A percentile compares a stretch with the other conserved stretches of the same genome.
phyloP scores from a whole-genome alignment of 2,329 filamentous ascomycete species.

The Alternaria postmessia region DNA sequence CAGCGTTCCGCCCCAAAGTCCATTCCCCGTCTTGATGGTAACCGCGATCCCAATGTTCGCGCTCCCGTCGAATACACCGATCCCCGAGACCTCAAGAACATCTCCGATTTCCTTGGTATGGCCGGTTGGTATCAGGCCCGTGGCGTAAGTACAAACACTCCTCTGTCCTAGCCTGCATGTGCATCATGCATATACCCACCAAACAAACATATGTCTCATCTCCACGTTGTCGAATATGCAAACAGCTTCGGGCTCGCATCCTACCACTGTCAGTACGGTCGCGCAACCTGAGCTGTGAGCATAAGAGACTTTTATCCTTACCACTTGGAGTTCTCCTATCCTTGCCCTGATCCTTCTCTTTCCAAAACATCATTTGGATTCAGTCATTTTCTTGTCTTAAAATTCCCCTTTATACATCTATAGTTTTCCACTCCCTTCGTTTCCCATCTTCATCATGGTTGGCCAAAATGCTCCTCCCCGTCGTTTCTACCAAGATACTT shows the following conservation, averaged over 20 bases:
- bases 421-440: background rate
- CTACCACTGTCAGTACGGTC: conserved; percentile 1
- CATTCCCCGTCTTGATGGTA: conserved; percentile 46
- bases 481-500: conserved; percentile 22
- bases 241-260: conserved; percentile 4
- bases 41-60: conserved; percentile 37
- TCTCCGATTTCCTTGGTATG: conserved; percentile 48
- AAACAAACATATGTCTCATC: conserved; percentile 2
- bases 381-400: conserved; percentile 5
- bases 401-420: background rate
- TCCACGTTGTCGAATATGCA: conserved; percentile 9
- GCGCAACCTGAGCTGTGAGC: conserved; percentile 5
- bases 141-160: conserved; percentile 47
- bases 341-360: background rate
- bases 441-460: conserved; percentile 16
- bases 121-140: conserved; percentile 47
- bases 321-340: background rate
- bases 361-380: conserved; percentile 8
- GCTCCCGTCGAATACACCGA: conserved; percentile 35
- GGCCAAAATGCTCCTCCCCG: background rate
- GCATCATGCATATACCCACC: conserved; percentile 8
- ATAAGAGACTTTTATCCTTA: conserved; percentile 2
- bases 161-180: conserved; percentile 11
- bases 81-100: conserved; percentile 43
- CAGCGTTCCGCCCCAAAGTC: conserved; percentile 39